Percentiles rank a stretch among this genome's conserved stretches.
Evolutionary conservation across 1,139 yeast genomes (phyloP).

Genomic region (Candida sp.): DNA sequence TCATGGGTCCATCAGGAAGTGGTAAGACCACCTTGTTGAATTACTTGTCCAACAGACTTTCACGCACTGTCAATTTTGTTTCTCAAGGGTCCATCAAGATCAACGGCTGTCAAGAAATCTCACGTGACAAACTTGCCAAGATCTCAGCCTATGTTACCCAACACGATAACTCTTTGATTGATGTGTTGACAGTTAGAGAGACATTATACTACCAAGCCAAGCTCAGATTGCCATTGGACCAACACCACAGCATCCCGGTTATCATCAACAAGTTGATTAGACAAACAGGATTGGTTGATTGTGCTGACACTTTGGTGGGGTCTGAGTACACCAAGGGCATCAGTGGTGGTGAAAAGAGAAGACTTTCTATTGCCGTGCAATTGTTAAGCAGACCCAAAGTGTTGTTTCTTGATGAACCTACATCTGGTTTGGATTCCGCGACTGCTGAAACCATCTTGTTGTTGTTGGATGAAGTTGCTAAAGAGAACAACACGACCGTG

Average conservation of each 20-base stretch:
- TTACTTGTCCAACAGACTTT: constrained; percentile 65
- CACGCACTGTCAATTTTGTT: constrained; percentile 28
- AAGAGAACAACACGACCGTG: constrained; percentile 65
- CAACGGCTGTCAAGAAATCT: constrained; percentile 32
- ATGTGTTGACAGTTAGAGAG: constrained; percentile 77
- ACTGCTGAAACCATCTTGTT: constrained; percentile 74
- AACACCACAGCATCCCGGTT: constrained; percentile 31
- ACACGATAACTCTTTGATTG: constrained; percentile 73
- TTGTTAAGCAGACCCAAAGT: constrained; percentile 73
- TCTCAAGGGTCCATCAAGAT: constrained; percentile 25
- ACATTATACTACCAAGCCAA: constrained; percentile 76
- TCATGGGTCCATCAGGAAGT: constrained; percentile 91
- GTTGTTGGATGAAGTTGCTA: constrained; percentile 60
- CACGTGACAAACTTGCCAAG: constrained; percentile 47
- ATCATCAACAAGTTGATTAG: constrained; percentile 59
- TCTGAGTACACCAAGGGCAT: constrained; percentile 75
- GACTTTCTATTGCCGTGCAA: constrained; percentile 85
- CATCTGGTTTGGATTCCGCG: constrained; percentile 83
- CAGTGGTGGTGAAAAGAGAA: constrained; percentile 86
- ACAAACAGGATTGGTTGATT: constrained; percentile 74
- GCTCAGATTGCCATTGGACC: constrained; percentile 54
- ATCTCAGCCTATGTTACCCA: constrained; percentile 79
- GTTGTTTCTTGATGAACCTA: constrained; percentile 82
- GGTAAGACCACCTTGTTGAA: constrained; percentile 83
- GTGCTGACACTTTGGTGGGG: constrained; percentile 81